Conservation (phyloP, 1,139 yeast genomes). For the Debaryomyces subglobosus region DNA sequence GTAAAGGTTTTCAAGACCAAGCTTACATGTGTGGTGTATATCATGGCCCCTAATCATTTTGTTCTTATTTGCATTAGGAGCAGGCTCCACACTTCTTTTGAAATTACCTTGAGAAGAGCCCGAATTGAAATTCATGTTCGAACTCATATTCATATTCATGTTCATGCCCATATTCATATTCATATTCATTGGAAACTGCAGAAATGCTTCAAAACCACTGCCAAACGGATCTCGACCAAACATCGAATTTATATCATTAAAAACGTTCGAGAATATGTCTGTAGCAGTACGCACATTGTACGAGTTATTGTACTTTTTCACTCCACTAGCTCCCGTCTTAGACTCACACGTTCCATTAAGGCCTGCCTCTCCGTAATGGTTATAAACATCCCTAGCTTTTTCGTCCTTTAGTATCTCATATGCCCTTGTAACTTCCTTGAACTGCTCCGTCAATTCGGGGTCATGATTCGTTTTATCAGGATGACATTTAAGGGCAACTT, state of each 20-base stretch:
- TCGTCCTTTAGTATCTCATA: slow-evolving; percentile 44
- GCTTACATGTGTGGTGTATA: slow-evolving; percentile 45
- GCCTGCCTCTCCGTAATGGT: slow-evolving; percentile 44
- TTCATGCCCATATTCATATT: slow-evolving; percentile 11
- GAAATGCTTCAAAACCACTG: slow-evolving; percentile 15
- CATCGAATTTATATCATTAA: slow-evolving; percentile 39
- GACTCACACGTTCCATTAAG: slow-evolving; percentile 33
- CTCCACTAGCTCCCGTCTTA: slow-evolving; percentile 8
- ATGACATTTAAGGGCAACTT: slow-evolving; percentile 46
- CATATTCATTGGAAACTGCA: slow-evolving; percentile 12
- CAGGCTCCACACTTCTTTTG: slow-evolving; percentile 29
- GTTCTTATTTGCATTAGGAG: slow-evolving; percentile 15
- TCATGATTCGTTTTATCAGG: slow-evolving; percentile 53
- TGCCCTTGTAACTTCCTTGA: slow-evolving; percentile 47
- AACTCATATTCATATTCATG: slow-evolving; percentile 14
- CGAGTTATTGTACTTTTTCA: slow-evolving; percentile 11
- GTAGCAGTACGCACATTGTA: slow-evolving; percentile 19
- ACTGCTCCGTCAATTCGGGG: slow-evolving; percentile 45
- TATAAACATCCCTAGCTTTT: slow-evolving; percentile 35
- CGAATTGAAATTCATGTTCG: slow-evolving; percentile 8
- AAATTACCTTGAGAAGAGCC: slow-evolving; percentile 6
- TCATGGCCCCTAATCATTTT: slow-evolving; percentile 33
- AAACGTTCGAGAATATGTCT: slow-evolving; percentile 44
- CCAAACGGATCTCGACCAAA: slow-evolving; percentile 23
- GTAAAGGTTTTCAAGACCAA: slow-evolving; percentile 39